Evolutionary conservation across 2,329 filamentous ascomycete genomes (phyloP), one percentile per base, ranked within the genome.

Genomic region (Trichoderma simmonsii): DNA sequence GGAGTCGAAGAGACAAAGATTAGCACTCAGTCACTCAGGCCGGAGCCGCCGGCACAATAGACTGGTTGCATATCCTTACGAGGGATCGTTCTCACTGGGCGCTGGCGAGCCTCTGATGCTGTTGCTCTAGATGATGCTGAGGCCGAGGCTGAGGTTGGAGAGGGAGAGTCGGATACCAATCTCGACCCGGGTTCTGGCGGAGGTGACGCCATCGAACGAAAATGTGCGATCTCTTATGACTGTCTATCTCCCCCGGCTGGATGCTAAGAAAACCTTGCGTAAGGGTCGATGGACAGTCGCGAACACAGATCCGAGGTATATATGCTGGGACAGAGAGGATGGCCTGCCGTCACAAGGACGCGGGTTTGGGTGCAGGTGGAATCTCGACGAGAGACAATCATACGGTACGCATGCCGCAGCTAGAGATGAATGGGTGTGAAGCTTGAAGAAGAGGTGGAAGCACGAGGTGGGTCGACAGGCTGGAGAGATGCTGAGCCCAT

Each of bases 71-170:
- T 36, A 43, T 43, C 72, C 77, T 63, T 75, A 80, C 78, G 78
- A 57, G 78, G 78, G n/a, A 80, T 70, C 62, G 79, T 78, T 71
- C 79, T 75, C 26, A 79, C 77, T 43, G 76, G 73, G 30, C 76
- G 75, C 26, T 77, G 72, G 61, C 77, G 78, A 26, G 75, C 70
- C 18, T 69, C 54, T 6, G 74, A 74, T 28, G 62, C 61, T 32
- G 72, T 71, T n/a, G 30, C 18, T 32, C 56, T 60, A 2, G 56
- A 32, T 32, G 56, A 60, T 9, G 28, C 15, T 3, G 56, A 60
- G 14, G 74, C 69, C 18, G 74, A 15, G 73, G 74, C 61, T 60
- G 48, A 9, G 70, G 51, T 30, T 5, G 73, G 74, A 18, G 59
- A 43, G 32, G 72, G 67, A 21, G 71, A 68, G 7, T 67, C 67